Evolutionary conservation across 768 basidiomycete species (phyloP).

Genomic region (Boletus sp.): DNA sequence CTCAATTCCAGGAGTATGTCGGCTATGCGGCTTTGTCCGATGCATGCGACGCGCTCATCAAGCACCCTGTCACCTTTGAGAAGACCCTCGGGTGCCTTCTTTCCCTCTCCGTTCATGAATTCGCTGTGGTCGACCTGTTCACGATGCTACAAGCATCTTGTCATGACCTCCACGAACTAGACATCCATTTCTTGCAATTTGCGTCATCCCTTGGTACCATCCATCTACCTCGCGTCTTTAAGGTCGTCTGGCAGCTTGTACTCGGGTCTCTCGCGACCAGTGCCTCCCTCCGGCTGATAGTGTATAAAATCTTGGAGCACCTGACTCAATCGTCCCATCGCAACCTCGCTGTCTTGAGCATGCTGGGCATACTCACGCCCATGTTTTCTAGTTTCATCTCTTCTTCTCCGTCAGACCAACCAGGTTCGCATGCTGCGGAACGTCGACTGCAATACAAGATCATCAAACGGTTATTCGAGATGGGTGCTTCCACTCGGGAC

Average conservation of each 20-base stretch:
- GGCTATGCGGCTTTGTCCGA: slow-evolving; percentile 65
- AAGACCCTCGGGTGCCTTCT: slow-evolving; percentile 67
- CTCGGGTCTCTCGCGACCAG: slow-evolving; percentile 37
- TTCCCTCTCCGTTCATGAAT: slow-evolving; percentile 64
- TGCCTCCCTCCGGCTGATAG: slow-evolving; percentile 45
- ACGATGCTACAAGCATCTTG: slow-evolving; percentile 35
- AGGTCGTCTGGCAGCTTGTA: slow-evolving; percentile 55
- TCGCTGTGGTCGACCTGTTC: slow-evolving; percentile 58
- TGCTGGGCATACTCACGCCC: slow-evolving; percentile 51
- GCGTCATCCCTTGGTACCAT: slow-evolving; percentile 47
- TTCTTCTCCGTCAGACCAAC: slow-evolving; percentile 18
- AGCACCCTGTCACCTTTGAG: slow-evolving; percentile 46
- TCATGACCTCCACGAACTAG: slow-evolving; percentile 41
- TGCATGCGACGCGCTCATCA: slow-evolving; percentile 54
- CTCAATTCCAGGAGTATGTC: slow-evolving; percentile 36
- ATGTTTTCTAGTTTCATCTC: slow-evolving; percentile 39
- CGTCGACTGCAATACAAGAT: slow-evolving; percentile 60
- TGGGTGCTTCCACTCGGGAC: slow-evolving; percentile 67
- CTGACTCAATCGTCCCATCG: slow-evolving; percentile 61
- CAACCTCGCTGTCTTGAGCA: slow-evolving; percentile 67
- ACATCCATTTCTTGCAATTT: slow-evolving; percentile 43
- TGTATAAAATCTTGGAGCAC: slow-evolving; percentile 63
- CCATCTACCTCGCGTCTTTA: slow-evolving; percentile 57
- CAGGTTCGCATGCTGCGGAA: slow-evolving; percentile 33
- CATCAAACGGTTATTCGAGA: slow-evolving; percentile 66